phyloP scores from a whole-genome alignment of 768 basidiomycete species.

The Cyclocybe cylindracea region DNA sequence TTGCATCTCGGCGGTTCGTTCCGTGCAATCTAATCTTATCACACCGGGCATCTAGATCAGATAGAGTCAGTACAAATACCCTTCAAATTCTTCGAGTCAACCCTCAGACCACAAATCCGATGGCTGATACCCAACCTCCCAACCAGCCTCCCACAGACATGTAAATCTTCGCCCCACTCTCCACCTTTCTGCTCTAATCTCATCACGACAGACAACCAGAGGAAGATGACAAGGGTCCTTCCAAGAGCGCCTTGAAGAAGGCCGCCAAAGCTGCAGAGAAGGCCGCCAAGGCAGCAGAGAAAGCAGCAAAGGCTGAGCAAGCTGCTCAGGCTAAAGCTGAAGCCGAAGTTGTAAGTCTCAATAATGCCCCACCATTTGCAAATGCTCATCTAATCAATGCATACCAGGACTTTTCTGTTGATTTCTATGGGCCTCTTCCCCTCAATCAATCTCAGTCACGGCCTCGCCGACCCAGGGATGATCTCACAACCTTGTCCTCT shows the following conservation, averaged over 20 bases:
- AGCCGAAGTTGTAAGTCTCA: conserved; percentile 55
- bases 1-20: conserved; percentile 23
- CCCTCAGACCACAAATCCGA: conserved; percentile 11
- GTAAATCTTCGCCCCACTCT: conserved; percentile 16
- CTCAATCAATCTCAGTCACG: conserved; percentile 91
- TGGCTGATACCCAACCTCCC: conserved; percentile 34
- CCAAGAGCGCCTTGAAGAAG: conserved; percentile 91
- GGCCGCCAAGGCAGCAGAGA: conserved; percentile 85
- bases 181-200: conserved; percentile 1
- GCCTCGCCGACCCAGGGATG: conserved; percentile 54
- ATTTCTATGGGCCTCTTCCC: conserved; percentile 86
- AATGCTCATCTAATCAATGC: conserved; percentile 5
- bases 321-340: conserved; percentile 67
- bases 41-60: background rate
- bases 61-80: conserved; percentile 14
- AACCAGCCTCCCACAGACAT: conserved; percentile 20
- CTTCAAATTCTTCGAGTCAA: background rate
- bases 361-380: conserved; percentile 7
- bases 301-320: conserved; percentile 77
- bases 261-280: conserved; percentile 90
- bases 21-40: conserved; percentile 25
- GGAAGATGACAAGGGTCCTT: conserved; percentile 48
- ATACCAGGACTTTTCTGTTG: conserved; percentile 69
- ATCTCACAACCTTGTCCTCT: conserved; percentile 65
- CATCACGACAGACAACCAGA: conserved; percentile 8